phyloP scores from a whole-genome alignment of 2,329 filamentous ascomycete species.

The Phaeophleospora eucalypticola region DNA sequence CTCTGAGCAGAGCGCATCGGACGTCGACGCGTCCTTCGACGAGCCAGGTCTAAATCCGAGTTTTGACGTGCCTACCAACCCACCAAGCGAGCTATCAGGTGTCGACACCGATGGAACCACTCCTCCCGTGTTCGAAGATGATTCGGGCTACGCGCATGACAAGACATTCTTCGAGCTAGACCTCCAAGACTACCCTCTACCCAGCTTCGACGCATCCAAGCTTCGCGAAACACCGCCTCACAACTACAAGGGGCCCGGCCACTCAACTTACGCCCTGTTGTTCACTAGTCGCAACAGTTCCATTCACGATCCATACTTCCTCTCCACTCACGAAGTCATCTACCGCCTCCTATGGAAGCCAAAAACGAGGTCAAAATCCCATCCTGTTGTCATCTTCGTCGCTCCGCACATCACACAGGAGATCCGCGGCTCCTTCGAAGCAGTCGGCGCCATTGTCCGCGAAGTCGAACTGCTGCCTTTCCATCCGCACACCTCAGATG shows the following conservation, averaged over 20 bases:
- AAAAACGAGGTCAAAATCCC: conserved; percentile 16
- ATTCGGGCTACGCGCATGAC: background rate
- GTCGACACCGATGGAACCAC: background rate
- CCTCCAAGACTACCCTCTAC: background rate
- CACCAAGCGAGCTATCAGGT: background rate
- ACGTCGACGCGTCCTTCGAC: background rate
- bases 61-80: background rate
- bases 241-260: conserved; percentile 23
- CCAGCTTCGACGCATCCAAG: background rate
- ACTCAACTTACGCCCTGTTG: conserved; percentile 33
- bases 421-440: conserved; percentile 30
- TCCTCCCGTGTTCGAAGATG: background rate
- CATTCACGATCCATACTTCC: conserved; percentile 33
- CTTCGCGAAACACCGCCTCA: conserved; percentile 19
- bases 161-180: conserved; percentile 4
- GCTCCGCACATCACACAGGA: conserved; percentile 30
- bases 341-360: conserved; percentile 34
- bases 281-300: conserved; percentile 32
- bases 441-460: conserved; percentile 33
- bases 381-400: conserved; percentile 35
- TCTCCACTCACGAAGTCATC: conserved; percentile 33
- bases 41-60: background rate
- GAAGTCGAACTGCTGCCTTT: conserved; percentile 31
- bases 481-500: conserved; percentile 28
- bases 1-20: background rate